Conservation (phyloP, 108 stramenopile genomes). For the Skeletonema costatum region DNA sequence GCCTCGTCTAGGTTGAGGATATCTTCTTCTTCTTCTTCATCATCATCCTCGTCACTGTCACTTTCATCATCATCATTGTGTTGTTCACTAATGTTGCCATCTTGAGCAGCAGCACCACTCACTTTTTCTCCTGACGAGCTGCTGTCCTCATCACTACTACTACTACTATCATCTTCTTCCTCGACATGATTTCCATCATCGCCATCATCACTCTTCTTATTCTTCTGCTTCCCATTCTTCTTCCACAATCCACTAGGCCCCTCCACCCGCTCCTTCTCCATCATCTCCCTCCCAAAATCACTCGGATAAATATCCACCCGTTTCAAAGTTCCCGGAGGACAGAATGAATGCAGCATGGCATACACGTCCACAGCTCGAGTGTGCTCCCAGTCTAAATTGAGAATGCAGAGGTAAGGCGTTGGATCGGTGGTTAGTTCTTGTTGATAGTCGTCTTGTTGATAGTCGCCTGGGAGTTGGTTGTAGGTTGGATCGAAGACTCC, state of each 20-base stretch:
- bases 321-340: constrained; percentile 73
- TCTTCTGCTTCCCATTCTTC: constrained; percentile 33
- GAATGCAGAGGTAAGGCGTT: constrained; percentile 78
- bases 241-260: constrained; percentile 89
- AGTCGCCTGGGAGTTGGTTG: constrained; percentile 33
- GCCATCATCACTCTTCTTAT: constrained; percentile 28
- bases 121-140: not conserved
- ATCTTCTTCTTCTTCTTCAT: no score
- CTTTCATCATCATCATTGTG: constrained; percentile 29
- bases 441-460: constrained; percentile 43
- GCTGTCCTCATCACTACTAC: constrained; percentile 8
- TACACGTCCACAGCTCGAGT: constrained; percentile 90
- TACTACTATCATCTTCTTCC: constrained; percentile 11
- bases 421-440: constrained; percentile 60
- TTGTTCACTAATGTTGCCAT: constrained; percentile 22
- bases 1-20: constrained; percentile 40
- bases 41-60: constrained; percentile 39
- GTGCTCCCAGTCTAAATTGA: constrained; percentile 92
- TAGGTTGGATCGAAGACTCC: constrained; percentile 77
- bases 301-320: constrained; percentile 84
- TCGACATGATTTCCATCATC: constrained; percentile 1
- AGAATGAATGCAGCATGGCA: constrained; percentile 87
- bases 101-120: constrained; percentile 21
- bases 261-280: constrained; percentile 80
- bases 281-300: constrained; percentile 88